Base-by-base conservation (phyloP, 78 protist genomes). In the Dictyostelium brefeldianum region DNA sequence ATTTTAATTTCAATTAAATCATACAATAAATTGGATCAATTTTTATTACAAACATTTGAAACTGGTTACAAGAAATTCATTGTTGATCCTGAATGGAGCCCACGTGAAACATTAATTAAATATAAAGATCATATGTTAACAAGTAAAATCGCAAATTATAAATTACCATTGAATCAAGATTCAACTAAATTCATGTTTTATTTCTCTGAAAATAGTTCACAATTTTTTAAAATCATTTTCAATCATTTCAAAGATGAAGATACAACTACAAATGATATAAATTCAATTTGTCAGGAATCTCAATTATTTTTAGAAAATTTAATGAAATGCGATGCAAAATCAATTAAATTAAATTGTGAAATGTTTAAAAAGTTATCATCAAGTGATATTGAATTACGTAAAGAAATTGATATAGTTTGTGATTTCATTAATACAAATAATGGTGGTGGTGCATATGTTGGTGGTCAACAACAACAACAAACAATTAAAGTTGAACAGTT, bases 341-440 rank as follows among this genome's bases (percentile, higher is more conserved):
- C 41, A 31, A 31, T 67, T 9, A 67, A 67, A 5, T 67, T 67
- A 12, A 67, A 67, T 31, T 67, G 75, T 31, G 75, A 67, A 27
- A 67, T 67, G 75, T 67, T 67, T 67, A 67, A 67, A 17, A 67
- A 67, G 29, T 36, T 67, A 31, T 67, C 75, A 67, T 29, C 11
- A 12, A 29, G 15, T 5, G 75, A 67, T 2, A 31, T 67, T 14
- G 48, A 67, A 5, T 6, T 67, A 4, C 25, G 27, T 5, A 31
- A 15, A 5, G 75, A 67, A 14, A 67, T 67, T 4, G 47, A 67
- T 31, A 27, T 31, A 11, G 4, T 67, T 0, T 67, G 70, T 25
- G 27, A 22, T 62, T 62, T 62, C 10, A 62, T 25, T 0, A 59
- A 59, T 57, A 22, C 17, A 20, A 5, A n/a, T 5, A 18, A 67